Percentiles rank a stretch among this genome's conserved stretches.
These are phyloP conservation scores for Phytophthora pseudosyringae DNA, from an alignment of 352 stramenopile genomes.

Conservation along the genomic window DNA sequence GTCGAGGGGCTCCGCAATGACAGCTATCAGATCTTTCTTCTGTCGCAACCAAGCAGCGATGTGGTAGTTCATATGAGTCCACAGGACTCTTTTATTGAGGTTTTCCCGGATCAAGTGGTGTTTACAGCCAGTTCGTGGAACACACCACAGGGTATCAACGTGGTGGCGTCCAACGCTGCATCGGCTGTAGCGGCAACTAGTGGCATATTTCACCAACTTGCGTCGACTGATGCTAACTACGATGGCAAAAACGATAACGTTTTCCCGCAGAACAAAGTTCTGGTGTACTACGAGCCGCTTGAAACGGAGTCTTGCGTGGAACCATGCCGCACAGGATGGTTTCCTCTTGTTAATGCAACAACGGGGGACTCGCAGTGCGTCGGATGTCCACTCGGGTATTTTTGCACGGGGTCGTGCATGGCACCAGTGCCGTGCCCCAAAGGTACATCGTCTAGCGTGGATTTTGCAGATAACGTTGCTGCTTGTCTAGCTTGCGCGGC, in stretches of 20 bases:
- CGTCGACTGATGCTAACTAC: conserved; percentile 55
- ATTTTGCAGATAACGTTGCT: conserved; percentile 30
- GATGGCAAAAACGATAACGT: conserved; percentile 29
- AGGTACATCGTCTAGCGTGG: conserved; percentile 47
- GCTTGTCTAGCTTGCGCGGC: conserved; percentile 47
- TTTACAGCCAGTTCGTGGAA: conserved; percentile 54
- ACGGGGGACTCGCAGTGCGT: conserved; percentile 45
- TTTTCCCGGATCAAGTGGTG: conserved; percentile 33
- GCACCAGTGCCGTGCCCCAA: conserved; percentile 43
- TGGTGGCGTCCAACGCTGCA: conserved; percentile 26
- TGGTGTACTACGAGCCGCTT: conserved; percentile 66
- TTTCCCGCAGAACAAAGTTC: conserved; percentile 49
- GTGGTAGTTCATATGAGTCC: conserved; percentile 47
- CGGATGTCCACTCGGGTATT: conserved; percentile 52
- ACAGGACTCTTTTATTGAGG: conserved; percentile 34
- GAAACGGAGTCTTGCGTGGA: conserved; percentile 49
- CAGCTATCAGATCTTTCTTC: conserved; percentile 57
- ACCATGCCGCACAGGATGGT: conserved; percentile 62
- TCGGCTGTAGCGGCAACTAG: conserved; percentile 19
- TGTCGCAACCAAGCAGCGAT: conserved; percentile 46
- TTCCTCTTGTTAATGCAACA: conserved; percentile 46
- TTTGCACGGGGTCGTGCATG: conserved; percentile 54
- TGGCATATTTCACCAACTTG: conserved; percentile 42
- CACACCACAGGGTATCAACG: conserved; percentile 37
- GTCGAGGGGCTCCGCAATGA: conserved; percentile 52